Percentiles rank a stretch among this genome's conserved stretches.
These are phyloP conservation scores for Coleophoma cylindrospora DNA, from an alignment of 2,329 filamentous ascomycete species.

Conservation along the genomic window DNA sequence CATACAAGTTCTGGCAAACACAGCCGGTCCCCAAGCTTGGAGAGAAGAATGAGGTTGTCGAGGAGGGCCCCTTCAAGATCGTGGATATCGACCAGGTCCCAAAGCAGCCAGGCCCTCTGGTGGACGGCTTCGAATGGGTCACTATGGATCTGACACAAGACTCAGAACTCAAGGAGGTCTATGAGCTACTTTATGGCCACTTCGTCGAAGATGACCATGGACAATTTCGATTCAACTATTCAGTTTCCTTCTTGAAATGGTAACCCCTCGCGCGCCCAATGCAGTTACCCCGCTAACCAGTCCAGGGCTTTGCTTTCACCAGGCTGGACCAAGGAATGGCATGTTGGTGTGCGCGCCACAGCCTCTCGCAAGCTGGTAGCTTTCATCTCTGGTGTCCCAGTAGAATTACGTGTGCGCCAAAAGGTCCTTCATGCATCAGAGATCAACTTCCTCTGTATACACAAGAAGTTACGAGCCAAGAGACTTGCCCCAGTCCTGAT, in stretches of 20 bases:
- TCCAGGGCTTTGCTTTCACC: slow-evolving; percentile 86
- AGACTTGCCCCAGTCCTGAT: slow-evolving; percentile 90
- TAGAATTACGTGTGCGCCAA: slow-evolving; percentile 73
- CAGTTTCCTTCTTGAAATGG: slow-evolving; percentile 83
- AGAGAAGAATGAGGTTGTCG: slow-evolving; percentile 46
- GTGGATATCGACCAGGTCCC: slow-evolving; percentile 75
- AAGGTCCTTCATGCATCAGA: slow-evolving; percentile 76
- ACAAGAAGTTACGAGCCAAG: slow-evolving; percentile 95
- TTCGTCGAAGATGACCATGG: slow-evolving; percentile 97
- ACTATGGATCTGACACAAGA: slow-evolving; percentile 80
- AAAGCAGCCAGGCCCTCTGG: slow-evolving; percentile 68
- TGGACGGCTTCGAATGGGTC: slow-evolving; percentile 90
- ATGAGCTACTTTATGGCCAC: slow-evolving; percentile 84
- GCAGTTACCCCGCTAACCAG: slow-evolving; percentile 11
- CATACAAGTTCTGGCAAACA: slow-evolving; percentile 98
- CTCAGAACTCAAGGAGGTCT: slow-evolving; percentile 80
- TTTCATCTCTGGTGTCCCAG: slow-evolving; percentile 91
- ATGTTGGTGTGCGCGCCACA: slow-evolving; percentile 84
- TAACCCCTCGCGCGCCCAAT: slow-evolving; percentile 32
- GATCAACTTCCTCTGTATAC: slow-evolving; percentile 97
- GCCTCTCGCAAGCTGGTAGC: slow-evolving; percentile 85
- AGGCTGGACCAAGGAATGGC: slow-evolving; percentile 91
- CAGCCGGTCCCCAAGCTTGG: slow-evolving; percentile 89
- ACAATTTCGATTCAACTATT: slow-evolving; percentile 98
- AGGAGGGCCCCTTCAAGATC: slow-evolving; percentile 80